phyloP scores from a whole-genome alignment of 345 rosid genomes.

The Zanthoxylum bungeanum region DNA sequence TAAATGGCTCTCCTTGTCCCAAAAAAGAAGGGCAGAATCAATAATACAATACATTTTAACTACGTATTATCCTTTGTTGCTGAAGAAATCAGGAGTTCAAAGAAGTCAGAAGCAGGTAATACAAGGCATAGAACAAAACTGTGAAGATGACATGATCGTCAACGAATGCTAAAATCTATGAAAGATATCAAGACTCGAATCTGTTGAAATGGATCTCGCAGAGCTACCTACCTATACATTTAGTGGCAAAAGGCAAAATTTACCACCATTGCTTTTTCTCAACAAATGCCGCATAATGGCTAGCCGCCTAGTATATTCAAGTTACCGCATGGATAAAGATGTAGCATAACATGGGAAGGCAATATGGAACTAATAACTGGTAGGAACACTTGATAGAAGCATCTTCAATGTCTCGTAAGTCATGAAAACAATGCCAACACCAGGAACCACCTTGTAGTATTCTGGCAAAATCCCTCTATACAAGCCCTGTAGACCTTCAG shows the following conservation, averaged over 20 bases:
- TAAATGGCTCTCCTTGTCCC: neutral
- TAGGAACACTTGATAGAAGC: conserved; percentile 41
- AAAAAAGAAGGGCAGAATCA: neutral
- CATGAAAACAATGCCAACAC: conserved; percentile 93
- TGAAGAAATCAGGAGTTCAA: neutral
- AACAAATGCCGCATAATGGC: conserved; percentile 12
- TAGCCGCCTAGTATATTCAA: conserved; percentile 1
- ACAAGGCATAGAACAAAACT: conserved; percentile 16
- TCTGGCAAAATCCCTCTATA: conserved; percentile 96
- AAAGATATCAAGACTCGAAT: conserved; percentile 8
- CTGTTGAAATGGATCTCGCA: neutral
- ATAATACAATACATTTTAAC: neutral
- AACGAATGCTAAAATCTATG: conserved; percentile 3
- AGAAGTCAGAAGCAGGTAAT: neutral
- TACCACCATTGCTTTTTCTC: conserved; percentile 36
- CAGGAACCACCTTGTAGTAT: conserved; percentile 93
- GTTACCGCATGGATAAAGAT: neutral
- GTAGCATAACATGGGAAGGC: neutral
- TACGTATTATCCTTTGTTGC: neutral
- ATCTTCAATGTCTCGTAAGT: conserved; percentile 68
- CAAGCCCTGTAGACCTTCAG: conserved; percentile 80
- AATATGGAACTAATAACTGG: conserved; percentile 22
- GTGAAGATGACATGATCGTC: conserved; percentile 16
- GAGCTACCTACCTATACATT: conserved; percentile 34
- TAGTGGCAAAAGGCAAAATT: conserved; percentile 48